Percentiles rank a stretch among this genome's conserved stretches.
Conservation (phyloP, 768 basidiomycete genomes). For the Boletus rubescentipes region DNA sequence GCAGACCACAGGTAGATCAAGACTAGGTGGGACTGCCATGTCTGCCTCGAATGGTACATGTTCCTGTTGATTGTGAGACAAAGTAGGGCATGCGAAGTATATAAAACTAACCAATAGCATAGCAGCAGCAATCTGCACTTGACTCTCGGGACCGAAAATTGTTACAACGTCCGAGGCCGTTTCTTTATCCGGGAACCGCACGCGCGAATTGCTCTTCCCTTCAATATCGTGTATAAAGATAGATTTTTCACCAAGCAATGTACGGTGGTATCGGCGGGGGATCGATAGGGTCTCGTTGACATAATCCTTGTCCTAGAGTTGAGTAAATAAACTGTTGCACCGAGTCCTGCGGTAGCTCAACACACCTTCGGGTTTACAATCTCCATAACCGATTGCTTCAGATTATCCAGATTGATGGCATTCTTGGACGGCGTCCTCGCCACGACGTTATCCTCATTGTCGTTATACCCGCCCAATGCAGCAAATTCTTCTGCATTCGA, state of each 20-base stretch:
- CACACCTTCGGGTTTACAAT: conserved; percentile 92
- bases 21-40: conserved; percentile 82
- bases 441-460: conserved; percentile 98
- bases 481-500: conserved; percentile 98
- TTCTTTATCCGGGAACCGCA: conserved; percentile 92
- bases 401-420: conserved; percentile 87
- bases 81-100: not conserved
- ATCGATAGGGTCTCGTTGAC: conserved; percentile 91
- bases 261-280: conserved; percentile 93
- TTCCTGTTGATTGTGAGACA: conserved; percentile 53
- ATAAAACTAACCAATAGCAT: conserved; percentile 77
- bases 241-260: conserved; percentile 90
- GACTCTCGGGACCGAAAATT: conserved; percentile 96
- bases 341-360: not conserved
- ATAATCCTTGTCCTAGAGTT: conserved; percentile 88
- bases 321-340: conserved; percentile 1
- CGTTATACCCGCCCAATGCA: conserved; percentile 88
- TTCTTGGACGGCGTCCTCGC: conserved; percentile 99
- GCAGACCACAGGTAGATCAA: conserved; percentile 75
- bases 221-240: conserved; percentile 98
- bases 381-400: conserved; percentile 97
- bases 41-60: conserved; percentile 97
- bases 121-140: conserved; percentile 93
- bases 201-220: conserved; percentile 89
- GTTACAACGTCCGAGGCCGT: conserved; percentile 91